Percentiles rank a stretch among this genome's conserved stretches.
Conservation (phyloP, 108 stramenopile genomes). For the Nitzschia sp. region DNA sequence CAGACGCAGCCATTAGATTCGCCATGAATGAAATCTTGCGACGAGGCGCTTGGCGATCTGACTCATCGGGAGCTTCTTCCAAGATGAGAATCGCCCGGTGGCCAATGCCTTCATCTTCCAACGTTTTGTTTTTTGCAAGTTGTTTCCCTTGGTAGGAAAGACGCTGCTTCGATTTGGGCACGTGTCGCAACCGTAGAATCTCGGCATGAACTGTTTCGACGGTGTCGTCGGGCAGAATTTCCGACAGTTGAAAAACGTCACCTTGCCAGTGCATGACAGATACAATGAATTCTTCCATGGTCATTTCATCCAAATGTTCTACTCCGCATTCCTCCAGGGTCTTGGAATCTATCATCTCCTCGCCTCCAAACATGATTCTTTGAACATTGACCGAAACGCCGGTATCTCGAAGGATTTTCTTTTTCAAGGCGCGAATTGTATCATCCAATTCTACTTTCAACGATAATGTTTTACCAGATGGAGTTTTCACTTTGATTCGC, state of each 20-base stretch:
- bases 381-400: conserved; percentile 5
- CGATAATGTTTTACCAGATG: background rate
- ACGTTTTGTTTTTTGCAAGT: conserved; percentile 8
- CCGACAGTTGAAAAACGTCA: conserved; percentile 8
- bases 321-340: conserved; percentile 17
- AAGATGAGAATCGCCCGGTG: conserved; percentile 31
- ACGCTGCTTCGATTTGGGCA: background rate
- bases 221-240: background rate
- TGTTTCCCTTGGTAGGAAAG: conserved; percentile 19
- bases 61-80: conserved; percentile 1
- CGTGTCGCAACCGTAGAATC: background rate
- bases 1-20: background rate
- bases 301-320: conserved; percentile 21
- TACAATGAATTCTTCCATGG: conserved; percentile 21
- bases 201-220: conserved; percentile 5
- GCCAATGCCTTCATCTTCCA: conserved; percentile 8
- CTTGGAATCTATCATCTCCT: conserved; percentile 16
- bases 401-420: conserved; percentile 7
- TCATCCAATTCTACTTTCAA: conserved; percentile 21
- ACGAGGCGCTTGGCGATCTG: background rate
- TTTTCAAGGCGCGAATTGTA: conserved; percentile 15
- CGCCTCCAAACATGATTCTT: conserved; percentile 36
- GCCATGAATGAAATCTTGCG: background rate
- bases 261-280: conserved; percentile 18
- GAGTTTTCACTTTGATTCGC: conserved; percentile 17